Percentiles rank a stretch among this genome's conserved stretches.
Conservation (phyloP, 495 filamentous ascomycete species). For the Talaromyces liani region DNA sequence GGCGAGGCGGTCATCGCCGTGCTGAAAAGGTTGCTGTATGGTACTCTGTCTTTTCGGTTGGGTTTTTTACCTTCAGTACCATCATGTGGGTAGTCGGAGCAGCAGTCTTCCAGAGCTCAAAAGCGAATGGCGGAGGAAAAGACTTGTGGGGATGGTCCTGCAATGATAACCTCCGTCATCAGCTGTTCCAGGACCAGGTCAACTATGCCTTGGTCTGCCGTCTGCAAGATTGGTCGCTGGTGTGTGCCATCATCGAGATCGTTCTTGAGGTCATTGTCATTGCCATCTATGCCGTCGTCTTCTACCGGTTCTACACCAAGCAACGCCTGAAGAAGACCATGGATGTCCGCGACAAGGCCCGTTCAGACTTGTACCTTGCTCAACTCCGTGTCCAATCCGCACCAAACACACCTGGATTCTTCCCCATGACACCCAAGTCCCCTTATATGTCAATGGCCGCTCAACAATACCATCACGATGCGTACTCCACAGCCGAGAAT, state of each 20-base stretch:
- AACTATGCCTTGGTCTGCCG: conserved; percentile 92
- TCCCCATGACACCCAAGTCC: conserved; percentile 41
- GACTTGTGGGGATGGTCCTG: conserved; percentile 98
- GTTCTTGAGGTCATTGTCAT: conserved; percentile 89
- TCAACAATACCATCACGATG: conserved; percentile 29
- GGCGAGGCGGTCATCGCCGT: conserved; percentile 76
- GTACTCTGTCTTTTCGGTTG: conserved; percentile 85
- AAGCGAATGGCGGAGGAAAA: conserved; percentile 61
- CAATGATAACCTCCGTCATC: conserved; percentile 70
- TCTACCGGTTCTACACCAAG: conserved; percentile 96
- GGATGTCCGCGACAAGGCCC: conserved; percentile 88
- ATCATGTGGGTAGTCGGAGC: conserved; percentile 89
- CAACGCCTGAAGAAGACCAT: conserved; percentile 90
- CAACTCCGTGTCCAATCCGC: conserved; percentile 88
- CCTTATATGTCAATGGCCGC: conserved; percentile 26
- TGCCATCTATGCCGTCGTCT: conserved; percentile 83
- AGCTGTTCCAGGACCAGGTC: conserved; percentile 69
- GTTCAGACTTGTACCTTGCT: conserved; percentile 90
- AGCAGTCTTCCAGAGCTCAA: conserved; percentile 71
- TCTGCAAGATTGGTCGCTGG: conserved; percentile 91
- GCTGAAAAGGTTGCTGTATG: conserved; percentile 91
- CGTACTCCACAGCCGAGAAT: conserved; percentile 49
- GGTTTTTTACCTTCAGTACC: conserved; percentile 89
- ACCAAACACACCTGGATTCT: conserved; percentile 88
- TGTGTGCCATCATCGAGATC: conserved; percentile 96